Base-by-base conservation (phyloP, 352 stramenopile genomes). In the Paralagenidium karlingii region DNA sequence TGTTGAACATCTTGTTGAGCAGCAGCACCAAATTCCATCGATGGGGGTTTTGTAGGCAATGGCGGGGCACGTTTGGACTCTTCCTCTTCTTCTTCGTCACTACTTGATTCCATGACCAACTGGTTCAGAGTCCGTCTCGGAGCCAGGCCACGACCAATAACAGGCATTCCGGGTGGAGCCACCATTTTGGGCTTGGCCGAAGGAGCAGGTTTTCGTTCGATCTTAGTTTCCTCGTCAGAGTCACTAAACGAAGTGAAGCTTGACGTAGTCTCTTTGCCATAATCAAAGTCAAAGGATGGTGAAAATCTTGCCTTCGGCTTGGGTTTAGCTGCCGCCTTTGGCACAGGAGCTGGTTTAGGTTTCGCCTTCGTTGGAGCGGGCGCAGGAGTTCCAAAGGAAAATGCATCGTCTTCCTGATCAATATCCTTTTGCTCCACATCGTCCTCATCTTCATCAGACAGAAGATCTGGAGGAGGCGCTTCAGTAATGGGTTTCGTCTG, bases 231-330 rank as follows among this genome's bases (percentile, higher is more conserved):
- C 47, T 87, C 73, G 39, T 93, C 79, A 18, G 75, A 89, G 31
- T 86, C 71, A 34, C 52, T 76, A 50, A 93, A 93, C 20, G 79
- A 93, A 16, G 66, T 87, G 30, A 93, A 93, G 42, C 79, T 93
- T 38, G 64, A 60, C 46, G 22, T 85, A 15, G 66, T 54, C 39
- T 74, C 48, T 42, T 49, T 28, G 48, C 60, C 29, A 25, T 76
- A 65, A 10, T 86, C 76, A 24, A 89, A 69, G 12, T 55, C 63
- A 24, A 84, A 89, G 48, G 85, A 86, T 12, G 76, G 76, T 9
- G 51, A 76, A 12, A 85, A 40, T n/a, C n/a, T n/a, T 12, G 16
- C 30, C 22, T 46, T 27, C 42, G 48, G 57, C 45, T 71, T 71
- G 2, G 48, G 36, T 13, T 49, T 36, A 21, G 29, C 2, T 13